phyloP scores from a whole-genome alignment of 2,329 filamentous ascomycete species.

The Sclerotinia trifoliorum region DNA sequence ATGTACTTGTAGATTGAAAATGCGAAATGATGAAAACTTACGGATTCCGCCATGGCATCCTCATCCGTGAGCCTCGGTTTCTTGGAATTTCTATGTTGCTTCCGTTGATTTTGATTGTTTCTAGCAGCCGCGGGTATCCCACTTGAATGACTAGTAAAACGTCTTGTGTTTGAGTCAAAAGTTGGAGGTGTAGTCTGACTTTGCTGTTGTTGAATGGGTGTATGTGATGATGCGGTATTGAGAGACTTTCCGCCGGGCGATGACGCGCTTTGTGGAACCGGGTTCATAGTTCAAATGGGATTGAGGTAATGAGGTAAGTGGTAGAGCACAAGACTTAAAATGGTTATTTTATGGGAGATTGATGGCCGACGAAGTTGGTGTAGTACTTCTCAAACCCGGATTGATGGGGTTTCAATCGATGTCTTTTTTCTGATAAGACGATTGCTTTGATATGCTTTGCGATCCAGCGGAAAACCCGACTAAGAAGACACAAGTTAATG shows the following conservation, averaged over 20 bases:
- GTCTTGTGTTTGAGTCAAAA: conserved; percentile 37
- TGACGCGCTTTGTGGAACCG: conserved; percentile 36
- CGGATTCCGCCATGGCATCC: conserved; percentile 80
- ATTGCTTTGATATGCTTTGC: not conserved
- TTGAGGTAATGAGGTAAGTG: conserved; percentile 14
- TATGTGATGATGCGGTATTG: conserved; percentile 37
- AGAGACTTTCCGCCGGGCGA: conserved; percentile 38
- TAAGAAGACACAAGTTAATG: too few species aligned
- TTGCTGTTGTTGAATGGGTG: conserved; percentile 37
- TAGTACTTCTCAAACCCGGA: not conserved
- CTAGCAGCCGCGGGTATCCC: conserved; percentile 52
- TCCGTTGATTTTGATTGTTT: conserved; percentile 73
- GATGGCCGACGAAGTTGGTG: not conserved
- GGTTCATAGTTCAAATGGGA: conserved; percentile 35
- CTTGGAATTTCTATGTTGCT: conserved; percentile 80
- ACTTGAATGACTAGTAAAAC: conserved; percentile 31
- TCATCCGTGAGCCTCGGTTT: conserved; percentile 74
- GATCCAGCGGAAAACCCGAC: too few species aligned
- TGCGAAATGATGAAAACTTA: conserved; percentile 45
- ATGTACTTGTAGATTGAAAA: not conserved
- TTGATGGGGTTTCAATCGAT: not conserved
- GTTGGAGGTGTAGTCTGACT: conserved; percentile 32
- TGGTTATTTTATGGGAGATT: not conserved
- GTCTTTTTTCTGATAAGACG: not conserved
- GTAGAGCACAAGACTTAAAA: not conserved